Evolutionary conservation across 192 early-diverging fungal species (phyloP).

Genomic region (Entomortierella lignicola): DNA sequence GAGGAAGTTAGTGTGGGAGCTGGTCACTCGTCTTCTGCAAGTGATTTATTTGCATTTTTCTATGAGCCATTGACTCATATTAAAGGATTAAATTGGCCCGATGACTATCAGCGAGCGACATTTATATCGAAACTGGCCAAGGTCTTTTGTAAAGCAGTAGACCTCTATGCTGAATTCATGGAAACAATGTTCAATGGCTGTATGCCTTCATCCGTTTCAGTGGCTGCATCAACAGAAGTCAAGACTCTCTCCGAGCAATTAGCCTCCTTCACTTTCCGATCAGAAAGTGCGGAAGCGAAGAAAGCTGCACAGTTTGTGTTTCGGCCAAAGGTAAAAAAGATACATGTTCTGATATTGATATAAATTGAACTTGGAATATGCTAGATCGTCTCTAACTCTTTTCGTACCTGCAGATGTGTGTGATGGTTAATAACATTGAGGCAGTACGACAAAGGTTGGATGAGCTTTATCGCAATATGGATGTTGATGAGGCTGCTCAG

Average conservation of each 20-base stretch:
- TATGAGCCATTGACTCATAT: conserved; percentile 78
- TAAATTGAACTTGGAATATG: no score
- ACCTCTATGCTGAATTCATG: conserved; percentile 67
- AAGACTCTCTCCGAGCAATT: conserved; percentile 48
- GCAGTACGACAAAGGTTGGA: conserved; percentile 63
- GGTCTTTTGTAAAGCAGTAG: conserved; percentile 69
- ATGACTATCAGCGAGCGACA: conserved; percentile 67
- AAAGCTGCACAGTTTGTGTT: conserved; percentile 61
- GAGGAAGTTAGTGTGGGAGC: conserved; percentile 62
- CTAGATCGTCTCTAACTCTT: not conserved
- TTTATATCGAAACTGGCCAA: conserved; percentile 77
- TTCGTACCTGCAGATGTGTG: conserved; percentile 57
- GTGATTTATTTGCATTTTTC: conserved; percentile 86
- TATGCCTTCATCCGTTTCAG: conserved; percentile 51
- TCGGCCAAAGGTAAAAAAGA: conserved; percentile 55
- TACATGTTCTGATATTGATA: no score
- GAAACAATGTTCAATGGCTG: conserved; percentile 59
- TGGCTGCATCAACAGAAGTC: conserved; percentile 34
- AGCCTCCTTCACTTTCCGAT: conserved; percentile 50
- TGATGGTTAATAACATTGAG: conserved; percentile 69
- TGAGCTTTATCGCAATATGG: conserved; percentile 65
- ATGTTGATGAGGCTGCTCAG: conserved; percentile 64
- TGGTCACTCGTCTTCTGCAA: conserved; percentile 79
- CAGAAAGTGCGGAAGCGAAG: conserved; percentile 54
- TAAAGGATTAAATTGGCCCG: conserved; percentile 72